phyloP scores from a whole-genome alignment of 2,329 filamentous ascomycete species.

The Penicillium sp. region DNA sequence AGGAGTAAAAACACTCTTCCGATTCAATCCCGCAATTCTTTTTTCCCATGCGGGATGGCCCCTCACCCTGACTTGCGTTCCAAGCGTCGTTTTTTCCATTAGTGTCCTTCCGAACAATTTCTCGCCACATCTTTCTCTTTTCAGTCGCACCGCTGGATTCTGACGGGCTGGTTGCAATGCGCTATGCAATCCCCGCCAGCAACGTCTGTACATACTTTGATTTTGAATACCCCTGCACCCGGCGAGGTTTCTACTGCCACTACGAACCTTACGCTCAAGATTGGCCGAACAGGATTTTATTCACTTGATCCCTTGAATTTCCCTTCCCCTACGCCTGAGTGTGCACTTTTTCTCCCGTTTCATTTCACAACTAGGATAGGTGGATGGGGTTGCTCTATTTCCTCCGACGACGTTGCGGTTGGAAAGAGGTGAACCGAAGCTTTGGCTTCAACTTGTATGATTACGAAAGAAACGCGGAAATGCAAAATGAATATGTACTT shows the following conservation, averaged over 20 bases:
- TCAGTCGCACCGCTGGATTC: not conserved
- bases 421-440: slow-evolving; percentile 14
- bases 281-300: slow-evolving; percentile 6
- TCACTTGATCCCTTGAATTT: slow-evolving; percentile 12
- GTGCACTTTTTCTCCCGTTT: slow-evolving; percentile 5
- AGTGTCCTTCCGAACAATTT: slow-evolving; percentile 1
- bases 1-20: slow-evolving; percentile 32
- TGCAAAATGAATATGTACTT: slow-evolving; percentile 23
- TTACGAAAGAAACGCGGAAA: slow-evolving; percentile 34
- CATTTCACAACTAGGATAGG: not conserved
- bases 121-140: not conserved
- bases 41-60: slow-evolving; percentile 1
- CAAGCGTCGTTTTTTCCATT: slow-evolving; percentile 13
- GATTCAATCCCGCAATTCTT: not conserved
- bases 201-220: slow-evolving; percentile 17
- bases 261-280: slow-evolving; percentile 10
- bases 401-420: slow-evolving; percentile 12
- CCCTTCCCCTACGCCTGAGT: slow-evolving; percentile 4
- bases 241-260: slow-evolving; percentile 5
- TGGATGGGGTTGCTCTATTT: slow-evolving; percentile 7
- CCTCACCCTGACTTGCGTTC: slow-evolving; percentile 19
- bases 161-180: not conserved
- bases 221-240: slow-evolving; percentile 10
- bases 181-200: not conserved
- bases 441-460: slow-evolving; percentile 28